Conservation (phyloP, 2,329 filamentous ascomycete species). For the Fusarium burgessii region DNA sequence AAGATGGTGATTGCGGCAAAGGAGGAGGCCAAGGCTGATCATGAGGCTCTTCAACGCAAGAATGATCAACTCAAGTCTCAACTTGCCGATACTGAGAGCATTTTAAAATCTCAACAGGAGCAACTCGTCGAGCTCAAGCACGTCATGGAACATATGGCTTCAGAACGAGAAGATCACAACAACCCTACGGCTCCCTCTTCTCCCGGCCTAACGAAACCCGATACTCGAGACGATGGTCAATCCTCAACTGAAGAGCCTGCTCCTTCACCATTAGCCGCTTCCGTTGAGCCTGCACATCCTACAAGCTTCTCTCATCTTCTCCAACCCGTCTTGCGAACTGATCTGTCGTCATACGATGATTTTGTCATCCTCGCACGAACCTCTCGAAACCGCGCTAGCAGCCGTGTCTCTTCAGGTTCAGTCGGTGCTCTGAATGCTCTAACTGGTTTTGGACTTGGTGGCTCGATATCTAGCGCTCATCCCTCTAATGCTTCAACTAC, state of each 20-base stretch:
- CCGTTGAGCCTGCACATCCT: slow-evolving; percentile 65
- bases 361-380: slow-evolving; percentile 82
- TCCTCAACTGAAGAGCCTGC: slow-evolving; percentile 49
- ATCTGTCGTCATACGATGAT: slow-evolving; percentile 84
- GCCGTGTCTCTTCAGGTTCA: slow-evolving; percentile 78
- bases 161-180: slow-evolving; percentile 77
- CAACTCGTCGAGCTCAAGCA: slow-evolving; percentile 91
- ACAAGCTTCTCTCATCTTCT: slow-evolving; percentile 85
- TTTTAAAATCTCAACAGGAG: slow-evolving; percentile 91
- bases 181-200: slow-evolving; percentile 84
- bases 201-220: slow-evolving; percentile 78
- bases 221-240: slow-evolving; percentile 63
- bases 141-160: slow-evolving; percentile 88
- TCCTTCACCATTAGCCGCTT: slow-evolving; percentile 48
- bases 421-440: slow-evolving; percentile 63
- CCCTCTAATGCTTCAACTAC: slow-evolving; percentile 71
- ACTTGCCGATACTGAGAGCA: slow-evolving; percentile 84
- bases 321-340: slow-evolving; percentile 84
- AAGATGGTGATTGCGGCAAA: slow-evolving; percentile 94
- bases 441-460: slow-evolving; percentile 57
- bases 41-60: slow-evolving; percentile 82
- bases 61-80: slow-evolving; percentile 90
- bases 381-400: slow-evolving; percentile 70
- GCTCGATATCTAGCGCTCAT: slow-evolving; percentile 60
- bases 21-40: slow-evolving; percentile 87